Evolutionary conservation across 192 early-diverging fungal species (phyloP).

Genomic region (Umbelopsis sp.): DNA sequence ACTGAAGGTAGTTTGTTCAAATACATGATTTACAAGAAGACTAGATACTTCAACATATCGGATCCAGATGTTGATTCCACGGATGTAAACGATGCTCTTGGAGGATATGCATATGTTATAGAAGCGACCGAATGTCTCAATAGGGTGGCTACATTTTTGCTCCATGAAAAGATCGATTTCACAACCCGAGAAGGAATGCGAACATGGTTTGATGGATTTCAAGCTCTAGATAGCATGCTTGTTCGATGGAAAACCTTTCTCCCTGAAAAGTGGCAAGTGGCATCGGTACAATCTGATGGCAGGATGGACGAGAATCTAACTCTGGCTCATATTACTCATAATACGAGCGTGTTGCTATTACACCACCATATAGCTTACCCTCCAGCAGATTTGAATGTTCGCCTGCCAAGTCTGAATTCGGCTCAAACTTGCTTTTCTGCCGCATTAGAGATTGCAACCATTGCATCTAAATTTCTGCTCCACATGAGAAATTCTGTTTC

Average conservation of each 20-base stretch:
- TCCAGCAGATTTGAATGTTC: neutral
- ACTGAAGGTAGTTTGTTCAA: neutral
- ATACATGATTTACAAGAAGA: neutral
- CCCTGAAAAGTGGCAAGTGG: slow-evolving; percentile 18
- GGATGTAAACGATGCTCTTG: slow-evolving; percentile 11
- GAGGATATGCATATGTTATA: slow-evolving; percentile 14
- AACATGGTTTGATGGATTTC: slow-evolving; percentile 13
- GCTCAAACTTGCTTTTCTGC: slow-evolving; percentile 18
- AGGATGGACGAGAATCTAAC: slow-evolving; percentile 17
- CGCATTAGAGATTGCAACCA: slow-evolving; percentile 13
- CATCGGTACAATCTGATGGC: neutral
- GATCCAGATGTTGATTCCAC: neutral
- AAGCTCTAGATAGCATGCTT: slow-evolving; percentile 12
- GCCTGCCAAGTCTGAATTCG: slow-evolving; percentile 10
- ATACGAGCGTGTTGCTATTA: slow-evolving; percentile 14
- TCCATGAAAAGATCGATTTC: slow-evolving; percentile 3
- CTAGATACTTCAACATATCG: slow-evolving; percentile 17
- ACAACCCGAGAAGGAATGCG: neutral
- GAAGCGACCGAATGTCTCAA: slow-evolving; percentile 15
- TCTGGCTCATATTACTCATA: slow-evolving; percentile 16
- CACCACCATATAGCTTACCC: slow-evolving; percentile 15
- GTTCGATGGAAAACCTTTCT: slow-evolving; percentile 20
- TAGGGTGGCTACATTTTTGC: neutral
- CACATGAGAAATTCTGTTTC: slow-evolving; percentile 3
- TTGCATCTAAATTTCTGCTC: neutral